Percentiles rank a stretch among this genome's conserved stretches.
Conservation (phyloP, 2,329 filamentous ascomycete species). For the Trichophaea hybrida region DNA sequence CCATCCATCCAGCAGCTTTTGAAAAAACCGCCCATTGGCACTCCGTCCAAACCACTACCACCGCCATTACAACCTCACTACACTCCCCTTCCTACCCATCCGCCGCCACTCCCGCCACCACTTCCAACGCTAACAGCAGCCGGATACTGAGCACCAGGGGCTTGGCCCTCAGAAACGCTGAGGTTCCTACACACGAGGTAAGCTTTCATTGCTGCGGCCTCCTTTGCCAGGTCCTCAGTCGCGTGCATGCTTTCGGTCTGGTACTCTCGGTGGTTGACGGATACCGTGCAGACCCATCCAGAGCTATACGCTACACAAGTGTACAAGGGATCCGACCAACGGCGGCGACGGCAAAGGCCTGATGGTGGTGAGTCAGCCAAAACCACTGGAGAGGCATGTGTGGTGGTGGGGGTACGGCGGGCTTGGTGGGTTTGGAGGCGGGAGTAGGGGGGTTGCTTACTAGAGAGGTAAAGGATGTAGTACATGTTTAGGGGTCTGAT, state of each 20-base stretch:
- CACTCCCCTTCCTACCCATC: neutral
- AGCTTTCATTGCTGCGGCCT: conserved; percentile 52
- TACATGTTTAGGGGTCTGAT: conserved; percentile 23
- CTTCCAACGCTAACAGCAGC: neutral
- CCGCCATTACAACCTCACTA: neutral
- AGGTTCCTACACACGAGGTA: conserved; percentile 60
- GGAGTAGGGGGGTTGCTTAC: conserved; percentile 31
- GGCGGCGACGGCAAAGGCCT: conserved; percentile 27
- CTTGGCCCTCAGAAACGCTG: conserved; percentile 48
- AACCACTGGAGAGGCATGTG: neutral
- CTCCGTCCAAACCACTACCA: neutral
- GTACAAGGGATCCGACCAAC: conserved; percentile 34
- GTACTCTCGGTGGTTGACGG: conserved; percentile 58
- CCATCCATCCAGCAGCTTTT: neutral
- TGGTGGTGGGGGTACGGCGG: neutral
- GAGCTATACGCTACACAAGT: conserved; percentile 32
- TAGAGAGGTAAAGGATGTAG: conserved; percentile 39
- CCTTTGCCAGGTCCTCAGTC: conserved; percentile 47
- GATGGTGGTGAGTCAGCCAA: conserved; percentile 1
- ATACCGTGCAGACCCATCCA: conserved; percentile 50
- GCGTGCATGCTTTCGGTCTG: conserved; percentile 47
- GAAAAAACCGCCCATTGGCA: neutral
- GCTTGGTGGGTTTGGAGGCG: conserved; percentile 3
- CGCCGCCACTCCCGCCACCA: neutral
- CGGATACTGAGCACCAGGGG: neutral